Percentiles rank a stretch among this genome's conserved stretches.
Evolutionary conservation across 345 rosid species (phyloP).

Genomic region (Clarkia xantiana): DNA sequence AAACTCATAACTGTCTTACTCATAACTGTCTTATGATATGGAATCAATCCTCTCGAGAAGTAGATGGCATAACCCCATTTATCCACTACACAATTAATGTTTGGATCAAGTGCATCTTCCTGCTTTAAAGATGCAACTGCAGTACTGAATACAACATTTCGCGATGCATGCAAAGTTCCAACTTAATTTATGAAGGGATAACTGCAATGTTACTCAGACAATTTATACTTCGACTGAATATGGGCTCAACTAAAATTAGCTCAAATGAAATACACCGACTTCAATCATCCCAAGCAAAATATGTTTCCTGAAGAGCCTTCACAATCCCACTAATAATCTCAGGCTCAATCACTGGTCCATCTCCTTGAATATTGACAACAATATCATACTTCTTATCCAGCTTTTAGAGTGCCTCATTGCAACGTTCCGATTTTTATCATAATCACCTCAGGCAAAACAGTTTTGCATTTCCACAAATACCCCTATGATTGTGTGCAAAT

Average conservation of each 20-base stretch:
- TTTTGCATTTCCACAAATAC: no score
- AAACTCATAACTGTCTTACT: conserved; percentile 49
- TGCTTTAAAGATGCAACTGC: conserved; percentile 76
- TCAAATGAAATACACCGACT: no score
- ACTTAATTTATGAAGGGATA: no score
- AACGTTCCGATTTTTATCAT: no score
- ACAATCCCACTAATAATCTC: conserved; percentile 93
- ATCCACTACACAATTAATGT: conserved; percentile 82
- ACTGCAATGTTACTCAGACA: no score
- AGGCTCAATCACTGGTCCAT: conserved; percentile 90
- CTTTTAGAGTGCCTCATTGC: conserved; percentile 78
- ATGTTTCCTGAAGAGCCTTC: conserved; percentile 67
- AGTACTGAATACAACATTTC: conserved; percentile 97
- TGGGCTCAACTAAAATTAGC: no score
- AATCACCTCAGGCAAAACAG: no score
- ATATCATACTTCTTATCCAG: conserved; percentile 75
- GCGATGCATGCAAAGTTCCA: conserved; percentile 35
- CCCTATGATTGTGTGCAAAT: no score
- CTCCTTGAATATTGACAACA: conserved; percentile 92
- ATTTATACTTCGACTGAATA: no score
- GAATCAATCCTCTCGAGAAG: conserved; percentile 84
- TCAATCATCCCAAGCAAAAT: background rate
- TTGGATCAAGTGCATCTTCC: conserved; percentile 85
- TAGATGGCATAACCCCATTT: conserved; percentile 78
- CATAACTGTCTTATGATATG: no score